These are phyloP conservation scores for Pythium rishiriense DNA, from an alignment of 352 stramenopile genomes.

Conservation along the genomic window DNA sequence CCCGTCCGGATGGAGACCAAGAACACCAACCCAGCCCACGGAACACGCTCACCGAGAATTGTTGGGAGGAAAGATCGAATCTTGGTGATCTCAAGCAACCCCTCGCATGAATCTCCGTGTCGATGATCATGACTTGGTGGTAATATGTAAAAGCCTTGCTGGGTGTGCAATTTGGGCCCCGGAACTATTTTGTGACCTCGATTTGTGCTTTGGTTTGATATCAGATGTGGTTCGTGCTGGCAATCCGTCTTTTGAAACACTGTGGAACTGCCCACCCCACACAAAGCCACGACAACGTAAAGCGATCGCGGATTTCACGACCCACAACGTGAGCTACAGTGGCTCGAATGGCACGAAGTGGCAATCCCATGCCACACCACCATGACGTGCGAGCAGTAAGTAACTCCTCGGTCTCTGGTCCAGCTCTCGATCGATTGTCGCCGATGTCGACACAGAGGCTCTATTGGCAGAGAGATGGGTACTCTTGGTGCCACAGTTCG, in stretches of 20 bases:
- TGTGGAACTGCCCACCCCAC: not conserved
- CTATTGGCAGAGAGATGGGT: not conserved
- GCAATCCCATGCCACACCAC: not conserved
- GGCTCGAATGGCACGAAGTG: not conserved
- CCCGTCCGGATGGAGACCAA: slow-evolving; percentile 1
- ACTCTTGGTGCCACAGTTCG: not conserved
- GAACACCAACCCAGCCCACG: not conserved
- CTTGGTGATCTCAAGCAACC: not conserved
- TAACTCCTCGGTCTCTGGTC: slow-evolving; percentile 15
- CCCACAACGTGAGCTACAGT: too few relatives aligned
- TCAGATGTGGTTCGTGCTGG: too few relatives aligned
- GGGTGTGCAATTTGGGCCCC: not conserved
- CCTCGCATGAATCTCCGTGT: not conserved
- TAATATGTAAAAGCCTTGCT: not conserved
- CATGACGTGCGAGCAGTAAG: slow-evolving; percentile 15
- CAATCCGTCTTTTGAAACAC: too few relatives aligned
- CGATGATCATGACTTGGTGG: not conserved
- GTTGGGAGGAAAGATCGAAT: not conserved
- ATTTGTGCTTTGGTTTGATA: too few relatives aligned
- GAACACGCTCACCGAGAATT: not conserved
- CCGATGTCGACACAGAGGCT: not conserved
- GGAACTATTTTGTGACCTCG: not conserved
- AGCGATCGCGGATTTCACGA: too few relatives aligned
- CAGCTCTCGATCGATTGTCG: not conserved
- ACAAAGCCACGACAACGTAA: not conserved